Conservation (phyloP, 2,329 filamentous ascomycete genomes). For the Teratosphaeriaceae sp. region DNA sequence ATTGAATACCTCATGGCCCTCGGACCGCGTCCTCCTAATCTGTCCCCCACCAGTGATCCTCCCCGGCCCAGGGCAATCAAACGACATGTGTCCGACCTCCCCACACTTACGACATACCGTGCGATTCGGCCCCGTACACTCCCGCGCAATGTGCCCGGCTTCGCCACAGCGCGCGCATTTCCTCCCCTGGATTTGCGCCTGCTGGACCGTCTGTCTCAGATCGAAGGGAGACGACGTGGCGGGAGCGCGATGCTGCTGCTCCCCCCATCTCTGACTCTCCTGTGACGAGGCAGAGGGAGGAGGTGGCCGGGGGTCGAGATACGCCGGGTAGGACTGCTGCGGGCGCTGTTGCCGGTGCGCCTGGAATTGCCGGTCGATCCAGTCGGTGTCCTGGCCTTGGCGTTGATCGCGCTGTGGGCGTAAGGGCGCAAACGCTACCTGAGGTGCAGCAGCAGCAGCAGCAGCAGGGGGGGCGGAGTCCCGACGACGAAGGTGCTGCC, state of each 20-base stretch:
- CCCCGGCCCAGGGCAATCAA: slow-evolving; percentile 7
- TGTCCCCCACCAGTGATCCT: background rate
- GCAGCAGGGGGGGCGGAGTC: slow-evolving; percentile 3
- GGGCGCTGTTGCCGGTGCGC: slow-evolving; percentile 12
- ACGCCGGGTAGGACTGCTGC: background rate
- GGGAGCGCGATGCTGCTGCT: too few species aligned
- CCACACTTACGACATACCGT: slow-evolving; percentile 8
- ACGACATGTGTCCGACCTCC: slow-evolving; percentile 5
- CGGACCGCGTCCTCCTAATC: background rate
- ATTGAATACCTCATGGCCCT: background rate
- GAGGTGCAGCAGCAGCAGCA: background rate
- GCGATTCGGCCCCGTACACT: slow-evolving; percentile 10
- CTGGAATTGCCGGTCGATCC: slow-evolving; percentile 15
- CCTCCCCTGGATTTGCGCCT: background rate
- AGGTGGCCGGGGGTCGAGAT: too few species aligned
- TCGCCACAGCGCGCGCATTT: slow-evolving; percentile 15
- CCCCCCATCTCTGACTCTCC: too few species aligned
- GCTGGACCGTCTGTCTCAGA: background rate
- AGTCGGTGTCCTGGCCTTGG: slow-evolving; percentile 9
- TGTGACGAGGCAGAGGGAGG: too few species aligned
- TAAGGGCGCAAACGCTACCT: background rate
- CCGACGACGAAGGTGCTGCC: slow-evolving; percentile 21
- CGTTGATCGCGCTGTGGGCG: too few species aligned
- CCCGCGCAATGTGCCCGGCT: slow-evolving; percentile 15
- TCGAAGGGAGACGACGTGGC: background rate